Conservation (phyloP, 2,329 filamentous ascomycete species). For the Paramyrothecium sp. region DNA sequence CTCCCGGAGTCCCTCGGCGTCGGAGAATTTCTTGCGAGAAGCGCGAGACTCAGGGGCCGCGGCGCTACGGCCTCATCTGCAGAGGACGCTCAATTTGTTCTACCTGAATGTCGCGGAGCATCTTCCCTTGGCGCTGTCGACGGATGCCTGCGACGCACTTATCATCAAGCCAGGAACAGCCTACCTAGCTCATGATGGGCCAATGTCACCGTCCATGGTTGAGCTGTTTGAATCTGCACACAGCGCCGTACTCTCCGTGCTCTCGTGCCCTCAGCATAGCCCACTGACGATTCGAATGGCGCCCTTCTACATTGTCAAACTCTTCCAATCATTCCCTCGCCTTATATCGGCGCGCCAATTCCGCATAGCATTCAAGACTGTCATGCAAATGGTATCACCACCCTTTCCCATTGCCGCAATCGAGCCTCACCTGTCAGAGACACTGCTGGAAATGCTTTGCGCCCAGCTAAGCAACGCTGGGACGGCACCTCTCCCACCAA, state of each 20-base stretch:
- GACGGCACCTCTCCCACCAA: slow-evolving; percentile 37
- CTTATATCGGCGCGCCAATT: slow-evolving; percentile 84
- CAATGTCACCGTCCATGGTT: slow-evolving; percentile 43
- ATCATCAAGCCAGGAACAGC: slow-evolving; percentile 72
- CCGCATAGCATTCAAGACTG: slow-evolving; percentile 80
- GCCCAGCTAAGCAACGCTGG: slow-evolving; percentile 55
- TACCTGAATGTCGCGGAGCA: slow-evolving; percentile 87
- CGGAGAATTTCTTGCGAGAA: slow-evolving; percentile 64
- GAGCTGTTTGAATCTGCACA: slow-evolving; percentile 86
- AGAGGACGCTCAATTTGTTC: slow-evolving; percentile 77
- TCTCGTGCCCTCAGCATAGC: slow-evolving; percentile 77
- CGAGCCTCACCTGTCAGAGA: slow-evolving; percentile 77
- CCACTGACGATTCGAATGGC: slow-evolving; percentile 68
- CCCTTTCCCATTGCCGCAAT: slow-evolving; percentile 72
- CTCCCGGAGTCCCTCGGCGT: slow-evolving; percentile 64
- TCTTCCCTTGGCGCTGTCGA: slow-evolving; percentile 68
- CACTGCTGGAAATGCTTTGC: slow-evolving; percentile 75
- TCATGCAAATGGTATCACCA: slow-evolving; percentile 78
- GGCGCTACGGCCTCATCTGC: slow-evolving; percentile 38
- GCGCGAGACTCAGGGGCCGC: slow-evolving; percentile 44
- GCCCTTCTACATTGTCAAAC: slow-evolving; percentile 79
- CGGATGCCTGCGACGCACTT: slow-evolving; percentile 67
- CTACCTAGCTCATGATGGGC: slow-evolving; percentile 58
- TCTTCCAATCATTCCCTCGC: slow-evolving; percentile 76
- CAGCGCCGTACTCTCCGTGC: slow-evolving; percentile 74